Conservation (phyloP, 2,329 filamentous ascomycete species). For the Ophiostoma tasmaniense region DNA sequence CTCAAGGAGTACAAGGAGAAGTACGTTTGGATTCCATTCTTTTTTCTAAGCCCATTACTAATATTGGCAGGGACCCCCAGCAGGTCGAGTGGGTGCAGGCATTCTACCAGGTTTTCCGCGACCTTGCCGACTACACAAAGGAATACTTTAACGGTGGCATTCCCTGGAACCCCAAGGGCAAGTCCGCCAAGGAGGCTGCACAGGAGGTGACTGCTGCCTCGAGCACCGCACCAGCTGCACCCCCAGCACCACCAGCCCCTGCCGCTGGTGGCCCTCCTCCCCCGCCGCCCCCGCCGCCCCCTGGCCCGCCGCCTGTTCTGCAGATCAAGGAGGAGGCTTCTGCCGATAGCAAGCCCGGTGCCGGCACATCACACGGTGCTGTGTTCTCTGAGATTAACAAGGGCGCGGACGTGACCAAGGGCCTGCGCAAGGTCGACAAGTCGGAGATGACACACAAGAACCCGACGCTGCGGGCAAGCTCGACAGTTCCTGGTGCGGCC, state of each 20-base stretch:
- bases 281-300: slow-evolving; percentile 62
- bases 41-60: neutral
- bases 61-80: slow-evolving; percentile 54
- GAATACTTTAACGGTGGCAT: slow-evolving; percentile 72
- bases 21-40: slow-evolving; percentile 25
- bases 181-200: slow-evolving; percentile 59
- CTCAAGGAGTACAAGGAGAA: slow-evolving; percentile 80
- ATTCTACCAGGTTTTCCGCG: slow-evolving; percentile 86
- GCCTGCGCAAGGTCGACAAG: slow-evolving; percentile 85
- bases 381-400: slow-evolving; percentile 90
- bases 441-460: slow-evolving; percentile 99
- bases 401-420: slow-evolving; percentile 78
- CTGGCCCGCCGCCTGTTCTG: slow-evolving; percentile 59
- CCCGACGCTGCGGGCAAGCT: slow-evolving; percentile 67
- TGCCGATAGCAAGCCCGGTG: slow-evolving; percentile 35
- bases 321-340: slow-evolving; percentile 46
- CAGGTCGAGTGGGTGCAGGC: slow-evolving; percentile 84
- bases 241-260: slow-evolving; percentile 44
- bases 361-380: slow-evolving; percentile 59
- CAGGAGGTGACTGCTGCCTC: slow-evolving; percentile 47
- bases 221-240: slow-evolving; percentile 29
- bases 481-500: slow-evolving; percentile 51
- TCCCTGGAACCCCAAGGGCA: slow-evolving; percentile 74
- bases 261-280: slow-evolving; percentile 46
- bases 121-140: slow-evolving; percentile 76